Evolutionary conservation across 164 flowering plant genomes (phyloP), one percentile per base, ranked within the genome.

Genomic region (Vitis amurensis): DNA sequence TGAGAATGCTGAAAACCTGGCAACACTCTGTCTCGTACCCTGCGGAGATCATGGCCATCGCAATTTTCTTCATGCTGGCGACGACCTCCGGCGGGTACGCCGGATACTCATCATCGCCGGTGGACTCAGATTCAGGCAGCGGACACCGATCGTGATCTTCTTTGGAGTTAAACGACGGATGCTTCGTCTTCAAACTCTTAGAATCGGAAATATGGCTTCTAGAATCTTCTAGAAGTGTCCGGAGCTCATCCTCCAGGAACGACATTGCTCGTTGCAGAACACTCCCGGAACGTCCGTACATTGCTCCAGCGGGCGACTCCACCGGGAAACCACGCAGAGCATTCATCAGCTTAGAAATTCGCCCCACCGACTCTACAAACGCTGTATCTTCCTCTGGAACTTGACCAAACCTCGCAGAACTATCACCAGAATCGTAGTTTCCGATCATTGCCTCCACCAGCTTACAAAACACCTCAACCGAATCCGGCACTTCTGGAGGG

Each of bases 21-120:
- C 78, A 77, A 64, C 95, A 94, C 47, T 94, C 98, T 0, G 77
- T 73, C 57, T 86, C 91, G 57, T 84, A 88, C 0, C 97, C 97
- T 0, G 84, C 74, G 0, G 75, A 59, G 52, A 92, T 83, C 94
- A 94, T 94, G 9, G 81, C 72, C 0, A 63, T 51, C 1, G 89
- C 87, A 8, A 91, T 83, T 62, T 47, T 68, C 29, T 69, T 76
- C 80, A 94, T 62, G 50, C 49, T 68, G 0, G 74, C 50, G 7
- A 86, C 71, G 0, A 53, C 67, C 5, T 88, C 93, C 19, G 77
- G 60, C 2, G 90, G 44, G 67, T 79, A 86, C 2, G 67, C 73
- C 2, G 90, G 81, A 31, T 78, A 89, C 30, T 74, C 74, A 4
- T 63, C 67, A 61, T 57, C 57, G 44, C 44, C 7, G 44, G 44